A percentile compares a stretch with the other conserved stretches of the same genome.
Conservation (phyloP, 495 filamentous ascomycete species). For the Aspergillus heteromorphus region DNA sequence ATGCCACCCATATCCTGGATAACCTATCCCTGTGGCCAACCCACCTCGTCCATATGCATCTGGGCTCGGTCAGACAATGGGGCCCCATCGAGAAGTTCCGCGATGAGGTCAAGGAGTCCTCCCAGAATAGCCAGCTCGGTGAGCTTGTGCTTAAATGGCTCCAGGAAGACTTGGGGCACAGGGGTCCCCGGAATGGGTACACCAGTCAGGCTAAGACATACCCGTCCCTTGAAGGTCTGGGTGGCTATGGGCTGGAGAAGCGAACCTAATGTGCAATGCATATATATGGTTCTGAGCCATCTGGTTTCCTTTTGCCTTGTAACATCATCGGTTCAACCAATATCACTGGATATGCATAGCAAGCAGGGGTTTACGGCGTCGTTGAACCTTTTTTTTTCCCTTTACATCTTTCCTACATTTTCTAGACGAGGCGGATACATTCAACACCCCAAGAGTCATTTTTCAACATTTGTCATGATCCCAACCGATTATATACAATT, state of each 20-base stretch:
- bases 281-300: slow-evolving; percentile 2
- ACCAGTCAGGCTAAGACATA: slow-evolving; percentile 68
- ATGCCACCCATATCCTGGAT: slow-evolving; percentile 96
- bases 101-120: slow-evolving; percentile 35
- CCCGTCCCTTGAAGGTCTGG: slow-evolving; percentile 55
- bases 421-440: slow-evolving; percentile 22
- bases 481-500: background rate
- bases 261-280: slow-evolving; percentile 21
- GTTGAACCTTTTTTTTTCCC: background rate
- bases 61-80: slow-evolving; percentile 80
- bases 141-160: slow-evolving; percentile 86
- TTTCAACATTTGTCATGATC: slow-evolving; percentile 23
- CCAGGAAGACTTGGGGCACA: slow-evolving; percentile 70
- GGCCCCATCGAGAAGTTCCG: slow-evolving; percentile 59
- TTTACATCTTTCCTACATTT: background rate
- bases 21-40: slow-evolving; percentile 90
- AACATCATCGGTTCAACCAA: slow-evolving; percentile 28
- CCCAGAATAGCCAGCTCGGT: slow-evolving; percentile 67
- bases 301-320: slow-evolving; percentile 1
- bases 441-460: slow-evolving; percentile 25
- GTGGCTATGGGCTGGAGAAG: slow-evolving; percentile 79
- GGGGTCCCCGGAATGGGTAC: slow-evolving; percentile 66
- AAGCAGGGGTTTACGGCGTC: slow-evolving; percentile 16
- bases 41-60: slow-evolving; percentile 89
- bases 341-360: slow-evolving; percentile 19